Evolutionary conservation across 164 flowering plant species (phyloP), one percentile per base, ranked within the genome.

Genomic region (Chimonanthus praecox): DNA sequence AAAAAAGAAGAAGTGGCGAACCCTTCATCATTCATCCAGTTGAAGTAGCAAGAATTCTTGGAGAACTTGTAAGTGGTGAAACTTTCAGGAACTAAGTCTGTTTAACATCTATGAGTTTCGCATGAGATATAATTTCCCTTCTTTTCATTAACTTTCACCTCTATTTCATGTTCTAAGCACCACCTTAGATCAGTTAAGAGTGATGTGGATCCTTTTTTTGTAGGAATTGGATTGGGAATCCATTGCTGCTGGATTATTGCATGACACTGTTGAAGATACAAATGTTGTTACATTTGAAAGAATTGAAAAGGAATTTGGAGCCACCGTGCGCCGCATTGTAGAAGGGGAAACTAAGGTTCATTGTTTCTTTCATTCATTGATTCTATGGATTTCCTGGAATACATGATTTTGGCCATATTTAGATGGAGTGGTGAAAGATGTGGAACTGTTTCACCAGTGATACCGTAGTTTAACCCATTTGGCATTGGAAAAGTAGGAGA

Each of bases 181-280:
- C 47, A 49, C 10, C 3, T 51, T 49, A 4, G 21, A 21, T 21
- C 21, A 18, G 43, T 50, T 51, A 18, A 21, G 45, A 48, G 7
- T 51, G 61, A 51, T 18, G 16, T 73, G 64, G 20, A 45, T n/a
- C 16, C 10, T 11, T 72, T n/a, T 45, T n/a, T 67, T 68, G 51
- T 80, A 96, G 99, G 99, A 96, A 79, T 82, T 93, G 86, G 99
- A 93, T 78, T 96, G 99, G 97, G 98, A 96, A 77, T 90, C 97
- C 2, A 83, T 96, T 78, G 97, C 97, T 67, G 97, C 99, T 83
- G 99, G 99, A 58, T 83, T 96, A 75, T 82, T 96, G 48, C 99
- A 96, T 84, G 99, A 96, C 78, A 96, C 99, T n/a, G 99, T 96
- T 58, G 99, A 96, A 78, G 99, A 96, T 81, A 93, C 99, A 64